Percentiles rank a stretch among this genome's conserved stretches.
phyloP scores from a whole-genome alignment of 345 rosid genomes.

The Citrus glauca region DNA sequence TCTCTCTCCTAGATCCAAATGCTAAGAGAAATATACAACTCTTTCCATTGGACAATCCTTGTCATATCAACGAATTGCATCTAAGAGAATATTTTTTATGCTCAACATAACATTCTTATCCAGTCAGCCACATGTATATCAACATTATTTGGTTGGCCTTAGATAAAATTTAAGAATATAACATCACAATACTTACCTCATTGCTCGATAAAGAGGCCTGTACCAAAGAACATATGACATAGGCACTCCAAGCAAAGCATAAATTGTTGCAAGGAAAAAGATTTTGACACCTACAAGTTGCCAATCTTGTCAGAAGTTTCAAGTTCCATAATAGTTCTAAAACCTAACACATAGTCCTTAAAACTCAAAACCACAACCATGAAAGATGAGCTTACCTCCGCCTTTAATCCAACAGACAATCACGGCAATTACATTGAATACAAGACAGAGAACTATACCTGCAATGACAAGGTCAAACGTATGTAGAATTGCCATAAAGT shows the following conservation, averaged over 20 bases:
- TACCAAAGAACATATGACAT: constrained; percentile 93
- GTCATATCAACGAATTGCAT: background rate
- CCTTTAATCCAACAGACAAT: constrained; percentile 88
- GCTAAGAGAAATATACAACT: background rate
- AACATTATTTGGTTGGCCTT: background rate
- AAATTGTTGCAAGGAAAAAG: constrained; percentile 85
- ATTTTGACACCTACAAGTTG: constrained; percentile 72
- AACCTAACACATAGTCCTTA: constrained; percentile 4
- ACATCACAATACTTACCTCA: constrained; percentile 51
- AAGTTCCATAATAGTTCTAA: constrained; percentile 4
- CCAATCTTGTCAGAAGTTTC: constrained; percentile 14
- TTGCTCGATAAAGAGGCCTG: constrained; percentile 95
- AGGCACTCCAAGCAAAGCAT: constrained; percentile 80
- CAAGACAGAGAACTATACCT: constrained; percentile 90
- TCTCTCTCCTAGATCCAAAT: background rate
- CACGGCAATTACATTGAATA: constrained; percentile 76
- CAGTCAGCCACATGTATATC: background rate
- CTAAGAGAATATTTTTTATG: background rate
- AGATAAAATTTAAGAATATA: background rate
- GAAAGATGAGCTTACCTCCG: constrained; percentile 60
- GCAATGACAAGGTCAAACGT: constrained; percentile 18
- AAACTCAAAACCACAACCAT: background rate
- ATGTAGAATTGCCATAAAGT: background rate
- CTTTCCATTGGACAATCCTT: background rate
- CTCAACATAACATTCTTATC: background rate